A percentile compares a stretch with the other conserved stretches of the same genome.
These are phyloP conservation scores for Circinella umbellata DNA, from an alignment of 371 early-diverging fungal genomes.

Conservation along the genomic window DNA sequence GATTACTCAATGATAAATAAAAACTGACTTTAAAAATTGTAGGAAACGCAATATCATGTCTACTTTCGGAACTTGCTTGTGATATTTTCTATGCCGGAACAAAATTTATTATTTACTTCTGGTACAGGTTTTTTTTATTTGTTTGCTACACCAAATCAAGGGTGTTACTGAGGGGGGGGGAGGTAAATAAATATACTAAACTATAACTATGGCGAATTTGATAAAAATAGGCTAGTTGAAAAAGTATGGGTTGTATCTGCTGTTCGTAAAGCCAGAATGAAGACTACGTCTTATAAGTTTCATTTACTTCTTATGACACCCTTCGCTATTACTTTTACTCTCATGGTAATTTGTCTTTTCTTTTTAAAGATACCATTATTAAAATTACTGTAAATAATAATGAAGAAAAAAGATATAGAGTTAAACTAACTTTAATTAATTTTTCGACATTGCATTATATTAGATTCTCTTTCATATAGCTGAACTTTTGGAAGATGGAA, in stretches of 20 bases:
- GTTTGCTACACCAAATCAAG: no score
- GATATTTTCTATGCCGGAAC: slow-evolving; percentile 37
- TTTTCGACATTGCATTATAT: slow-evolving; percentile 23
- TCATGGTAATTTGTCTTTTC: slow-evolving; percentile 42
- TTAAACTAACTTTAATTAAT: neutral
- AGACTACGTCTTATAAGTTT: slow-evolving; percentile 45
- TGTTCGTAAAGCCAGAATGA: slow-evolving; percentile 35
- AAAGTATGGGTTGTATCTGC: slow-evolving; percentile 47
- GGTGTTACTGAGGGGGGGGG: no score
- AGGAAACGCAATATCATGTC: slow-evolving; percentile 35
- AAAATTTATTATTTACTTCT: slow-evolving; percentile 35
- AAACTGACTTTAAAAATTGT: neutral
- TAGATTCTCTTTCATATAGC: slow-evolving; percentile 48
- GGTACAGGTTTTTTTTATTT: slow-evolving; percentile 16
- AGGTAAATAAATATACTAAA: no score
- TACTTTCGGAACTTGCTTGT: slow-evolving; percentile 33
- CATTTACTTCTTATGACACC: slow-evolving; percentile 42
- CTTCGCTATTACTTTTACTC: slow-evolving; percentile 45
- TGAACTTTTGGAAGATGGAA: slow-evolving; percentile 37
- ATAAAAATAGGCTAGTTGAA: slow-evolving; percentile 27
- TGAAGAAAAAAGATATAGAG: no score
- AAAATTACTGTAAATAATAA: no score
- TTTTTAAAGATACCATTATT: neutral
- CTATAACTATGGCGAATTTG: no score
- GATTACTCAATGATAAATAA: no score